A percentile compares a stretch with the other conserved stretches of the same genome.
phyloP scores from a whole-genome alignment of 1,284 basidiomycete species.

The Ustilago sp. region DNA sequence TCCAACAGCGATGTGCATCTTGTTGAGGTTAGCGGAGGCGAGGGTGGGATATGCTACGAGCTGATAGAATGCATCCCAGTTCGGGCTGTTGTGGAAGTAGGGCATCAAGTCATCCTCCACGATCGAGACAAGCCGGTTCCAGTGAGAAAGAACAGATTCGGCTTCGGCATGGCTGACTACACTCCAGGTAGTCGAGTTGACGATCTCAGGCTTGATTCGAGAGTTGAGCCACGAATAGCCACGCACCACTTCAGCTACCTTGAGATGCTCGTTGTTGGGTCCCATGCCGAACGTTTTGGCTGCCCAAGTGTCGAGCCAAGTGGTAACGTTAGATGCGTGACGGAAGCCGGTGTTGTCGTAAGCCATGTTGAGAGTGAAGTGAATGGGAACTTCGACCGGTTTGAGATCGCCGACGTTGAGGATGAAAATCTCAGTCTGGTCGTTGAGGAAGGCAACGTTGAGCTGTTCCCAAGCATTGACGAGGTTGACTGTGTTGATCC shows the following conservation, averaged over 20 bases:
- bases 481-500: constrained; percentile 66
- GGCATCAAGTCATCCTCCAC: constrained; percentile 21
- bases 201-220: constrained; percentile 77
- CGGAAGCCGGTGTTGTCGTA: constrained; percentile 73
- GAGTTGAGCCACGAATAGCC: constrained; percentile 77
- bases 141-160: constrained; percentile 57
- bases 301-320: constrained; percentile 76
- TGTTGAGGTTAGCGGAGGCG: constrained; percentile 28
- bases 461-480: constrained; percentile 55
- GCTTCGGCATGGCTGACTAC: constrained; percentile 78
- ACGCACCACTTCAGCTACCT: constrained; percentile 74
- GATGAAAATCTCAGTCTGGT: constrained; percentile 68
- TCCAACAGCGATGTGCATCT: constrained; percentile 30
- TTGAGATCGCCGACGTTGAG: constrained; percentile 77
- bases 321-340: constrained; percentile 68
- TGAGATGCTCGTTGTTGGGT: constrained; percentile 68
- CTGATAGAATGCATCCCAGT: constrained; percentile 40
- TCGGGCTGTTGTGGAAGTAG: constrained; percentile 10
- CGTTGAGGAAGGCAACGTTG: constrained; percentile 42
- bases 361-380: constrained; percentile 77
- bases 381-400: constrained; percentile 77
- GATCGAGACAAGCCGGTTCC: constrained; percentile 14
- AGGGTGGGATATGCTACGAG: constrained; percentile 33
- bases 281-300: constrained; percentile 75
- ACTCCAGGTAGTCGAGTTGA: constrained; percentile 77